These are phyloP conservation scores for Stagonosporopsis tanaceti DNA, from an alignment of 2,329 filamentous ascomycete genomes.

Conservation along the genomic window DNA sequence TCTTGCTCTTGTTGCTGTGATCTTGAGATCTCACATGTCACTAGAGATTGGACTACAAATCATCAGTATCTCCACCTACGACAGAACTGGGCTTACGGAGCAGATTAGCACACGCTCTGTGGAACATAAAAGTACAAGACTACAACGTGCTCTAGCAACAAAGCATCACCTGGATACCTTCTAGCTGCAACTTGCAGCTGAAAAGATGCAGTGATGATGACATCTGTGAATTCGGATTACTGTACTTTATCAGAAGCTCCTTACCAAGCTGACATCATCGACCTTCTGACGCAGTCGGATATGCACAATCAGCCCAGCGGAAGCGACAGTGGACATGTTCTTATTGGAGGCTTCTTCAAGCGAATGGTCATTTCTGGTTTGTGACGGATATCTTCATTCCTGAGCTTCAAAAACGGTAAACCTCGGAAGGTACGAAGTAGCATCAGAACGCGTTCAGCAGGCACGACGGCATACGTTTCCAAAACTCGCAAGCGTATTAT, in stretches of 20 bases:
- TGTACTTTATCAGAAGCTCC: neutral
- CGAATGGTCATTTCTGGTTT: slow-evolving; percentile 1
- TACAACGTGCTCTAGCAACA: too few species aligned
- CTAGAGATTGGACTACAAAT: neutral
- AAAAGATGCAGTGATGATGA: neutral
- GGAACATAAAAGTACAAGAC: neutral
- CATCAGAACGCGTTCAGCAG: slow-evolving; percentile 11
- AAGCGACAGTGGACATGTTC: neutral
- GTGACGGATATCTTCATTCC: neutral
- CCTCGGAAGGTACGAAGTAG: slow-evolving; percentile 1
- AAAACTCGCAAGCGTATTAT: slow-evolving; percentile 5
- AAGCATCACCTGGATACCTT: neutral
- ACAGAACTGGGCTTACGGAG: neutral
- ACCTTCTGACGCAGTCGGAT: neutral
- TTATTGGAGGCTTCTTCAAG: neutral
- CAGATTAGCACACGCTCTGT: neutral
- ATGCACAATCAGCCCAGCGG: neutral
- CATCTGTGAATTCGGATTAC: neutral
- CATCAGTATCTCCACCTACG: neutral
- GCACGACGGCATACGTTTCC: slow-evolving; percentile 10
- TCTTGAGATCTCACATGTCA: neutral
- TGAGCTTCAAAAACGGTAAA: neutral
- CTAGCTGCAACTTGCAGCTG: neutral
- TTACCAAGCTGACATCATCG: neutral
- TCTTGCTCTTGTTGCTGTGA: neutral